Conservation (phyloP, 176 grass and related monocot species). For the Eleusine indica region DNA sequence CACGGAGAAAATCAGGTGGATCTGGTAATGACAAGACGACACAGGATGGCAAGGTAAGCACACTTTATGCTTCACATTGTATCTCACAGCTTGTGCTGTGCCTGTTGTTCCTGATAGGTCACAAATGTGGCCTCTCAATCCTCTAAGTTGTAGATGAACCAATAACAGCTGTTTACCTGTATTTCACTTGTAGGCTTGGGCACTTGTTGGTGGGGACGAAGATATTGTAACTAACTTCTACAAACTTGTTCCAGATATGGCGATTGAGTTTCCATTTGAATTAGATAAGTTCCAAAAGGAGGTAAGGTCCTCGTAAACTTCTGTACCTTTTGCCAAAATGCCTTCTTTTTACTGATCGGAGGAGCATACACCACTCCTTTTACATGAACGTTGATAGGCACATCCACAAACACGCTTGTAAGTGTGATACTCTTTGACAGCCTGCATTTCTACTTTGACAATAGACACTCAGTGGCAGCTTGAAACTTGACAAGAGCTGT, state of each 20-base stretch:
- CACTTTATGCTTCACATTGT: not conserved
- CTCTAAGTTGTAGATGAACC: slow-evolving; percentile 16
- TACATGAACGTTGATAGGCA: slow-evolving; percentile 17
- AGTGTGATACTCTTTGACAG: not conserved
- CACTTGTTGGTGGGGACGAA: slow-evolving; percentile 63
- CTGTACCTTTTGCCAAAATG: slow-evolving; percentile 24
- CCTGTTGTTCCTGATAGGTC: slow-evolving; percentile 15
- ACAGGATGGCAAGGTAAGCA: slow-evolving; percentile 52
- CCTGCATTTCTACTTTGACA: slow-evolving; percentile 11
- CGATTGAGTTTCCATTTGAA: slow-evolving; percentile 94
- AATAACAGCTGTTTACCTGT: slow-evolving; percentile 30
- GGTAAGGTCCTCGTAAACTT: slow-evolving; percentile 46
- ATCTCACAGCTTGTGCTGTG: slow-evolving; percentile 2
- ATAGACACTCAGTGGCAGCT: slow-evolving; percentile 1
- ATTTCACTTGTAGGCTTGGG: slow-evolving; percentile 67
- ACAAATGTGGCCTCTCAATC: slow-evolving; percentile 27
- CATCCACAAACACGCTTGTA: slow-evolving; percentile 12
- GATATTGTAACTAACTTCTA: slow-evolving; percentile 67
- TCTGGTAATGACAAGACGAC: slow-evolving; percentile 35
- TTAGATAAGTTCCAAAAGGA: slow-evolving; percentile 97
- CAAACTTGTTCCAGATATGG: slow-evolving; percentile 94
- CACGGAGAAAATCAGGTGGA: slow-evolving; percentile 42
- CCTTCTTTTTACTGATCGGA: not conserved
- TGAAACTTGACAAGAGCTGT: slow-evolving; percentile 12
- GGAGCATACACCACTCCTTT: not conserved